phyloP scores from a whole-genome alignment of 371 early-diverging fungal species.

The Mucor saturninus region DNA sequence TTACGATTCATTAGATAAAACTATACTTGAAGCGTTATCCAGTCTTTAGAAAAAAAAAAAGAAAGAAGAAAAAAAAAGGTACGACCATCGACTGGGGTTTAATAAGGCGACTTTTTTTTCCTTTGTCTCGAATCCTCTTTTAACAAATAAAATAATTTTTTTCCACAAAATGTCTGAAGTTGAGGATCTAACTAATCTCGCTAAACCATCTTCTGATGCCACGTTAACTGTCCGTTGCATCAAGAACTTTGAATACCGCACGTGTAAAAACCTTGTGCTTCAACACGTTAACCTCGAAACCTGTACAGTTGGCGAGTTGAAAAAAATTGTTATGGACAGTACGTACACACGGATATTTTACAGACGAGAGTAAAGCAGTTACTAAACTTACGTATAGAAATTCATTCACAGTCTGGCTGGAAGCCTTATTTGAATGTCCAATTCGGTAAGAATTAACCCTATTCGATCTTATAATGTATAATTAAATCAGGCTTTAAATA shows the following conservation, averaged over 20 bases:
- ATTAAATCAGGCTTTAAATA: constrained; percentile 15
- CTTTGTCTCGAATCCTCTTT: not conserved
- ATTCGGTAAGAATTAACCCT: constrained; percentile 54
- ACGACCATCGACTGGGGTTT: not conserved
- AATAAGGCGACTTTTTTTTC: not conserved
- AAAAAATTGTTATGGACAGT: constrained; percentile 70
- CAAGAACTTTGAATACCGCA: constrained; percentile 90
- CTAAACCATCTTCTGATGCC: constrained; percentile 59
- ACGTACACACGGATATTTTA: constrained; percentile 29
- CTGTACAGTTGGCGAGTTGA: constrained; percentile 75
- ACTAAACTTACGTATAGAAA: constrained; percentile 42
- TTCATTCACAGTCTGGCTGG: constrained; percentile 69
- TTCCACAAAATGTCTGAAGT: constrained; percentile 12
- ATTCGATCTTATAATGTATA: not conserved
- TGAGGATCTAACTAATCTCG: constrained; percentile 56
- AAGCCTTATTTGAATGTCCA: constrained; percentile 72
- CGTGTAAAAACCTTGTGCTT: constrained; percentile 82
- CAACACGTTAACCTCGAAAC: constrained; percentile 69
- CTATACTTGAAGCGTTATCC: too few species aligned
- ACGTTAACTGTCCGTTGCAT: constrained; percentile 87
- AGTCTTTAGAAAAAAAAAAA: too few species aligned
- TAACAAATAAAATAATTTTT: not conserved
- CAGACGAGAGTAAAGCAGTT: not conserved
- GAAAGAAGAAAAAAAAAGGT: not conserved
- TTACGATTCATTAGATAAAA: too few species aligned